Evolutionary conservation across 345 rosid genomes (phyloP), one percentile per base, ranked within the genome.

Genomic region (Trapa bicornis): DNA sequence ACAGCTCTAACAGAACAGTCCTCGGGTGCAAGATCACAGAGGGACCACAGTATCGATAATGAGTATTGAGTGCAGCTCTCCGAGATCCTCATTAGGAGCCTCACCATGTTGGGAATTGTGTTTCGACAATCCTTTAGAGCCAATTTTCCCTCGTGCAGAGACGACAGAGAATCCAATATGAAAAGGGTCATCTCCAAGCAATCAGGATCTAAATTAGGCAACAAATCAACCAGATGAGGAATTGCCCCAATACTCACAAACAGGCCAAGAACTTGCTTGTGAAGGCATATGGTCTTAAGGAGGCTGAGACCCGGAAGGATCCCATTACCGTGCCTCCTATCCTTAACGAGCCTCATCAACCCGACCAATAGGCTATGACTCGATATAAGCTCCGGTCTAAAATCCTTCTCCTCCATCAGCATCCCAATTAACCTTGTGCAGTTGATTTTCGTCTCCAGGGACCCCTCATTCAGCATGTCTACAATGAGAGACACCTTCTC

Each of bases 331-430:
- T 72, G 70, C 57, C 70, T 72, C 63, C 53, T 61, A 63, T 72
- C 75, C 56, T 53, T 72, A 47, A 72, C 75, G 15, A 72, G 75
- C 53, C 75, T 72, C 71, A 72, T 72, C 52, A 72, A 63, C 42
- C 75, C 75, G 10, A 67, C 71, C 67, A 72, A 62, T 48, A 72
- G 54, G 41, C 75, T 72, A 43, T 72, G 75, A 43, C 75, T 72
- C 1, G 75, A 72, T 32, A 72, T 47, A 15, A 72, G n/a, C 52
- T 72, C 75, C 36, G 75, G 67, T 29, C 75, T 65, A 14, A 72
- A 72, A 62, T 72, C 75, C 70, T 72, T 72, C 54, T 72, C 75
- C 67, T 72, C 75, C 75, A 72, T 72, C 62, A 72, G 63, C 6
- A 58, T 72, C 17, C 67, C 54, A 15, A 72, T 67, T 50, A 72